Conservation (phyloP, 768 basidiomycete genomes). For the Auricularia cornea region DNA sequence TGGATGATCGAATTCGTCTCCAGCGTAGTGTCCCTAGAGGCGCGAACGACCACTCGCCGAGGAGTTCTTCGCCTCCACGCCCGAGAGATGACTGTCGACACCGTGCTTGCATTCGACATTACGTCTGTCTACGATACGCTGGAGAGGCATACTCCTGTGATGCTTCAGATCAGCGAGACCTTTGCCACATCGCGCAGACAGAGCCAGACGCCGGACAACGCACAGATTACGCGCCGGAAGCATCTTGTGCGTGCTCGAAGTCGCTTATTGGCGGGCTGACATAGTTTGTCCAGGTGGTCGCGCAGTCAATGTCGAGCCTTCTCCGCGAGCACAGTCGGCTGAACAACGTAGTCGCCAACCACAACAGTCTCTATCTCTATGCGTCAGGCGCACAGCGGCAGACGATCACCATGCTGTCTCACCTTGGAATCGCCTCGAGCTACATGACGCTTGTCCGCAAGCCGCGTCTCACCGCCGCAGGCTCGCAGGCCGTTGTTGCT, state of each 20-base stretch:
- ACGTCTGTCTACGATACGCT: not conserved
- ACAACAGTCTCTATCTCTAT: conserved; percentile 25
- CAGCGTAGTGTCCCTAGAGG: not conserved
- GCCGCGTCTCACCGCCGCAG: not conserved
- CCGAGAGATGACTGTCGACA: not conserved
- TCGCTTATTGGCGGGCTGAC: too few species aligned
- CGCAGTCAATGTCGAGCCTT: conserved; percentile 11
- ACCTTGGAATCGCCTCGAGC: conserved; percentile 24
- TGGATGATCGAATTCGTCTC: not conserved
- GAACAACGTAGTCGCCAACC: conserved; percentile 22
- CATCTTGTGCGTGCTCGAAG: too few species aligned
- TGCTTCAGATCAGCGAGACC: not conserved
- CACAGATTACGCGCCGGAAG: too few species aligned
- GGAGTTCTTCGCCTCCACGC: not conserved
- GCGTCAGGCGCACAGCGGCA: conserved; percentile 26
- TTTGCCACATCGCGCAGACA: not conserved
- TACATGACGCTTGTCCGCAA: conserved; percentile 19
- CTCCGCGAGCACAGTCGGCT: conserved; percentile 25
- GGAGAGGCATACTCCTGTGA: not conserved
- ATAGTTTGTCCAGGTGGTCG: conserved; percentile 15
- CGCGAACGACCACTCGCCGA: not conserved
- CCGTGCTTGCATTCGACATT: not conserved
- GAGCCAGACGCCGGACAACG: not conserved
- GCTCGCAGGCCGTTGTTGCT: not conserved
- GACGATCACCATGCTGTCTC: conserved; percentile 20